Evolutionary conservation across 495 filamentous ascomycete species (phyloP).

Genomic region (Xylaria intraflava): DNA sequence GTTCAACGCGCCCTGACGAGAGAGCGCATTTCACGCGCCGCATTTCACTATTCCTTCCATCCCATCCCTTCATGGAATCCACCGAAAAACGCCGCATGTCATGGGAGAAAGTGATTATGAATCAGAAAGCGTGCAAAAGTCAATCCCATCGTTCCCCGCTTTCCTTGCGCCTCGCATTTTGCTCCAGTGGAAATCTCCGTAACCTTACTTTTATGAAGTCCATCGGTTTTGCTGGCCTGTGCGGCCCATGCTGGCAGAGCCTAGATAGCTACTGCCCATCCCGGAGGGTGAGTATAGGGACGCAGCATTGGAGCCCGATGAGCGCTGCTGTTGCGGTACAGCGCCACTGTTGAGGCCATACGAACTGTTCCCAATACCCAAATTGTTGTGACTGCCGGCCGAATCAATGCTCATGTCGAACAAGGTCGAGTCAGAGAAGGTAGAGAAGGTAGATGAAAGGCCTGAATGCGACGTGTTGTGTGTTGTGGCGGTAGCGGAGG

Average conservation of each 20-base stretch:
- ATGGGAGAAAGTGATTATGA: conserved; percentile 8
- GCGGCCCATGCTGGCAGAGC: conserved; percentile 22
- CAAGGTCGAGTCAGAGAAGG: conserved; percentile 29
- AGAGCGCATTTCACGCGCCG: background rate
- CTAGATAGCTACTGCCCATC: conserved; percentile 22
- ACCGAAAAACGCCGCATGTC: conserved; percentile 7
- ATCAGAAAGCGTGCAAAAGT: conserved; percentile 4
- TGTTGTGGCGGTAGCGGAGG: conserved; percentile 16
- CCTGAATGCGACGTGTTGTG: conserved; percentile 24
- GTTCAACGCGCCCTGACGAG: background rate
- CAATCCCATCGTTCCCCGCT: conserved; percentile 7
- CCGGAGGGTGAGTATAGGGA: conserved; percentile 23
- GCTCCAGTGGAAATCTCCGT: background rate
- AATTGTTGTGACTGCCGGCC: conserved; percentile 21
- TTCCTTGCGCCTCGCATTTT: conserved; percentile 10
- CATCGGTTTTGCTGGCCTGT: conserved; percentile 22
- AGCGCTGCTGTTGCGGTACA: conserved; percentile 24
- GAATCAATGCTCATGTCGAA: conserved; percentile 37
- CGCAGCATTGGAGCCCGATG: conserved; percentile 20
- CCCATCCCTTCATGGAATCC: background rate
- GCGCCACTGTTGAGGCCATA: conserved; percentile 22
- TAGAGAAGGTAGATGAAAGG: conserved; percentile 19
- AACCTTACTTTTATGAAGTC: conserved; percentile 14
- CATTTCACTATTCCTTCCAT: background rate
- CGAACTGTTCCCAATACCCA: conserved; percentile 20